A percentile compares a stretch with the other conserved stretches of the same genome.
These are phyloP conservation scores for Oryza longistaminata DNA, from an alignment of 176 grass and related monocot species.

Conservation along the genomic window DNA sequence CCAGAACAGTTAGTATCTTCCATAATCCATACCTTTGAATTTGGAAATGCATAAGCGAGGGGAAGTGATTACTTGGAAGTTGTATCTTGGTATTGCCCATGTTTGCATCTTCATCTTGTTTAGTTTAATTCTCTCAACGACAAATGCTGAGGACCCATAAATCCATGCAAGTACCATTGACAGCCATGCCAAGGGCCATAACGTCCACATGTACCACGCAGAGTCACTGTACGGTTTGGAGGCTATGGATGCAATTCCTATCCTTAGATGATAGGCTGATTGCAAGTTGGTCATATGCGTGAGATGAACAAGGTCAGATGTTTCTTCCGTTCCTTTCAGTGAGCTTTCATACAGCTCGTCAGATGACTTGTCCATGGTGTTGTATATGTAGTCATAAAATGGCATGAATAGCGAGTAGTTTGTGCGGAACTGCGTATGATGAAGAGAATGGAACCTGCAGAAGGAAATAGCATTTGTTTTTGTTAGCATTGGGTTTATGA, in stretches of 20 bases:
- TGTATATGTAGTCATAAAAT: slow-evolving; percentile 92
- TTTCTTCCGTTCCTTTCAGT: slow-evolving; percentile 69
- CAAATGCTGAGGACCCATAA: slow-evolving; percentile 70
- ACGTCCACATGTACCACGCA: slow-evolving; percentile 57
- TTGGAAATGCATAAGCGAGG: background rate
- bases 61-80: slow-evolving; percentile 68
- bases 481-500: background rate
- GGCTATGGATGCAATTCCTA: slow-evolving; percentile 84
- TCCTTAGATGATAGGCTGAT: slow-evolving; percentile 70
- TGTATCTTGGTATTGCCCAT: slow-evolving; percentile 87
- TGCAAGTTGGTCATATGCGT: slow-evolving; percentile 78
- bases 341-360: slow-evolving; percentile 73
- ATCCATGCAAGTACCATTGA: slow-evolving; percentile 73
- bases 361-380: slow-evolving; percentile 80
- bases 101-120: slow-evolving; percentile 73
- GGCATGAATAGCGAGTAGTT: slow-evolving; percentile 97
- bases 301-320: slow-evolving; percentile 69
- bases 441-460: slow-evolving; percentile 87
- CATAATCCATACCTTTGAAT: background rate
- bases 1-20: slow-evolving; percentile 18
- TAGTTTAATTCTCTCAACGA: slow-evolving; percentile 72
- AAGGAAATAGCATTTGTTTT: background rate
- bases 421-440: slow-evolving; percentile 94
- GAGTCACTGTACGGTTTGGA: slow-evolving; percentile 59
- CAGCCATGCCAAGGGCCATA: slow-evolving; percentile 65